phyloP scores from a whole-genome alignment of 1,284 basidiomycete species.

The Coniferiporia sulphurascens region DNA sequence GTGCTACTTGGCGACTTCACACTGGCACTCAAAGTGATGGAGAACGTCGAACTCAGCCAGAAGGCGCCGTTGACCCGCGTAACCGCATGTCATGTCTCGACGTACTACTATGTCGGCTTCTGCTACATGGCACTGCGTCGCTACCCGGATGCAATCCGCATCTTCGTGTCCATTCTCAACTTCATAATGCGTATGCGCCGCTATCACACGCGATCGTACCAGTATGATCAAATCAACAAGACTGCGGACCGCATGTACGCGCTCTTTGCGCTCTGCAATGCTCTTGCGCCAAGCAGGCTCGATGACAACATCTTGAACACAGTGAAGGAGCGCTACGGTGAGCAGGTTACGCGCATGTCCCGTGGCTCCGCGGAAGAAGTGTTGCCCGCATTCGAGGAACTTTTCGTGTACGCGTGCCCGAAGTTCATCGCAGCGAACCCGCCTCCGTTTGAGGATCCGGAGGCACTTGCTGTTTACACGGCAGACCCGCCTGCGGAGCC shows the following conservation, averaged over 20 bases:
- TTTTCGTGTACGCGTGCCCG: conserved; percentile 92
- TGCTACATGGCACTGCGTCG: conserved; percentile 94
- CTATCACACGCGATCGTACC: conserved; percentile 94
- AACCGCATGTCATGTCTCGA: conserved; percentile 91
- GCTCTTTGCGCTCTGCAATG: conserved; percentile 89
- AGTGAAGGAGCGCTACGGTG: conserved; percentile 90
- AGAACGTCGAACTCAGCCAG: conserved; percentile 86
- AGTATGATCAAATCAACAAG: conserved; percentile 98
- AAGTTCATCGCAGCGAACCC: conserved; percentile 96
- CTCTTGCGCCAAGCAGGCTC: conserved; percentile 82
- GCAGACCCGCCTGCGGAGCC: conserved; percentile 59
- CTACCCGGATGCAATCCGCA: conserved; percentile 92
- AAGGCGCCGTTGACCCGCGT: conserved; percentile 87
- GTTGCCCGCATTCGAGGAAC: conserved; percentile 85
- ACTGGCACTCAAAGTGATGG: conserved; percentile 92
- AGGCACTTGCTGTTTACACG: conserved; percentile 54
- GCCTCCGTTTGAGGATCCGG: conserved; percentile 85
- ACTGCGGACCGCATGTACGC: conserved; percentile 98
- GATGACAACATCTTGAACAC: conserved; percentile 95
- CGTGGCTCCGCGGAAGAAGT: conserved; percentile 71
- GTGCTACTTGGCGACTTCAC: conserved; percentile 95
- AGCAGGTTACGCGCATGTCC: conserved; percentile 85
- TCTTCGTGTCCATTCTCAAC: conserved; percentile 90
- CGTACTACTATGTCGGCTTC: conserved; percentile 94
- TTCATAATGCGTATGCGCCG: conserved; percentile 91